These are phyloP conservation scores for Xylaria sp. DNA, from an alignment of 2,329 filamentous ascomycete genomes.

Conservation along the genomic window DNA sequence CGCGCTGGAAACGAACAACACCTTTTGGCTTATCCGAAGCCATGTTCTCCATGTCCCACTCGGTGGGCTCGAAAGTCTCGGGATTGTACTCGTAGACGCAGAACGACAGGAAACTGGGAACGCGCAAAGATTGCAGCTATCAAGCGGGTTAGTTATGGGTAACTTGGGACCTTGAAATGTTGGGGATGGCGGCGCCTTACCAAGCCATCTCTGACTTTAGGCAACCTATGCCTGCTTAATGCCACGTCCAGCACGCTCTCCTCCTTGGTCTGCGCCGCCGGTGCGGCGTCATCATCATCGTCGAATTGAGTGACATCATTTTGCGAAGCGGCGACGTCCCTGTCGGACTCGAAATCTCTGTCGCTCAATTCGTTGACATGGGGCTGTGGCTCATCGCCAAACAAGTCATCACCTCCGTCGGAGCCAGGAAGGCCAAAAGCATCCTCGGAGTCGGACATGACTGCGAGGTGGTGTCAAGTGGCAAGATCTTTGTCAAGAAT, in stretches of 20 bases:
- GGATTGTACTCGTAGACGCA: slow-evolving; percentile 62
- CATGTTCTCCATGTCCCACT: slow-evolving; percentile 50
- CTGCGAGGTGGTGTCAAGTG: slow-evolving; percentile 6
- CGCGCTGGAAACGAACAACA: slow-evolving; percentile 64
- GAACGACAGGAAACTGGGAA: slow-evolving; percentile 68
- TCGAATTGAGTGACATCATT: slow-evolving; percentile 29
- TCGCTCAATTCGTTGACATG: slow-evolving; percentile 55
- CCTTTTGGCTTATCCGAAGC: slow-evolving; percentile 54
- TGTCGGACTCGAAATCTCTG: slow-evolving; percentile 51
- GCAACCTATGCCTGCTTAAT: slow-evolving; percentile 63
- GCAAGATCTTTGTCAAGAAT: background rate
- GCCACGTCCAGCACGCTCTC: slow-evolving; percentile 59
- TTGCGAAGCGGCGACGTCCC: slow-evolving; percentile 40
- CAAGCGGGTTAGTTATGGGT: slow-evolving; percentile 16
- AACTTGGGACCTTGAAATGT: background rate
- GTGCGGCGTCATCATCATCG: slow-evolving; percentile 40
- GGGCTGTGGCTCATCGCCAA: slow-evolving; percentile 57
- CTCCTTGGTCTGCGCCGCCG: slow-evolving; percentile 44
- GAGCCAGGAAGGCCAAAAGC: slow-evolving; percentile 43
- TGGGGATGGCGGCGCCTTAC: slow-evolving; percentile 40
- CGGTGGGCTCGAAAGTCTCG: slow-evolving; percentile 58
- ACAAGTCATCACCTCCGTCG: slow-evolving; percentile 56
- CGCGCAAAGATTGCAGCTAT: slow-evolving; percentile 63
- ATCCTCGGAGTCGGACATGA: slow-evolving; percentile 55
- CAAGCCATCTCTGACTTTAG: slow-evolving; percentile 64